Conservation (phyloP, 495 filamentous ascomycete species). For the Podospora conica region DNA sequence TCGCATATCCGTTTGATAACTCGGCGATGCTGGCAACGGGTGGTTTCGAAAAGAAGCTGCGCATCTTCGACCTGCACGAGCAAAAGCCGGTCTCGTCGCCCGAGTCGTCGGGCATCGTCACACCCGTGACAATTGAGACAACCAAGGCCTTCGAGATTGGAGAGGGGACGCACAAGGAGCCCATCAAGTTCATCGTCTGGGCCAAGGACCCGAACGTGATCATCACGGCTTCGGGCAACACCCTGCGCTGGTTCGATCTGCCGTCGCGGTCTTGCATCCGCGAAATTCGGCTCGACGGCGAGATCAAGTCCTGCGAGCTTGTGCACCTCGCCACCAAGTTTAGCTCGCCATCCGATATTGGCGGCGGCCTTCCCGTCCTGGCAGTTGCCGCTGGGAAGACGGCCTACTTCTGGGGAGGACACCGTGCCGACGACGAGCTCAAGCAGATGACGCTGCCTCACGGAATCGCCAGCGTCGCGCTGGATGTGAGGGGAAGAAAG, state of each 20-base stretch:
- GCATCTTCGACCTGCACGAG: conserved; percentile 80
- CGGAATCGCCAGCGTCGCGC: conserved; percentile 80
- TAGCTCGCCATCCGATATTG: conserved; percentile 41
- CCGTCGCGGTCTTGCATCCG: conserved; percentile 63
- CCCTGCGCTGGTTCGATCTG: conserved; percentile 91
- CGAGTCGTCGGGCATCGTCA: conserved; percentile 16
- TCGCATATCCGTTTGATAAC: conserved; percentile 80
- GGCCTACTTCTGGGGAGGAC: conserved; percentile 87
- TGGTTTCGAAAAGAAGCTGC: conserved; percentile 91
- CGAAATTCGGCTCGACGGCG: conserved; percentile 67
- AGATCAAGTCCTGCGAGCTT: conserved; percentile 86
- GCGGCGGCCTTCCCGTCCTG: conserved; percentile 49
- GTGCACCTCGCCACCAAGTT: conserved; percentile 47
- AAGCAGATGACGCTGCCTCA: conserved; percentile 71
- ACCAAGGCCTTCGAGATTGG: conserved; percentile 76
- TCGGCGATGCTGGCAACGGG: conserved; percentile 80
- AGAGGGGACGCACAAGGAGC: conserved; percentile 68
- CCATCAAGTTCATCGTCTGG: conserved; percentile 95
- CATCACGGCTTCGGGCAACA: conserved; percentile 85
- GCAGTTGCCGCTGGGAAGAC: conserved; percentile 77
- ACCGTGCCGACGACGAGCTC: conserved; percentile 58
- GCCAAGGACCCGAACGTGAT: conserved; percentile 77
- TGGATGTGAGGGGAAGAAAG: conserved; percentile 72
- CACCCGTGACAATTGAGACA: conserved; percentile 37
- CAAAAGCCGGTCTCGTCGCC: conserved; percentile 24